Conservation (phyloP, 2,329 filamentous ascomycete genomes). For the Cadophora luteo-olivacea region DNA sequence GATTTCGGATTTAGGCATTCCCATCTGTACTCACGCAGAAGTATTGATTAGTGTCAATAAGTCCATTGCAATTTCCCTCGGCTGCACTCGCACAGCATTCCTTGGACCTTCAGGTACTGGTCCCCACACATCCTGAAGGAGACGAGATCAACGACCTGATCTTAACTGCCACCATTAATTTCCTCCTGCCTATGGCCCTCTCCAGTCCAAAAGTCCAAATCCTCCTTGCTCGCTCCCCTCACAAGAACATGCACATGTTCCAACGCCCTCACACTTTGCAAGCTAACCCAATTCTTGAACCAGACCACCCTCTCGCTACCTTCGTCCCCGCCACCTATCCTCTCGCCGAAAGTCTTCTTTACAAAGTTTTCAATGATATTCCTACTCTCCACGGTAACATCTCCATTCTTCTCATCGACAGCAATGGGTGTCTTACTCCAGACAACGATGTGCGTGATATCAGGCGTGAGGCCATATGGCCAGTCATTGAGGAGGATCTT, state of each 20-base stretch:
- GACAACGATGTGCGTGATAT: constrained; percentile 82
- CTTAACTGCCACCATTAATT: constrained; percentile 36
- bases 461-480: constrained; percentile 79
- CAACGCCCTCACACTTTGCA: constrained; percentile 86
- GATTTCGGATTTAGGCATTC: not conserved
- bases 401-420: constrained; percentile 72
- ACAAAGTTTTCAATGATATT: constrained; percentile 73
- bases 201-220: constrained; percentile 60
- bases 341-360: constrained; percentile 68
- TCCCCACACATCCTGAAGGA: not conserved
- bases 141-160: not conserved
- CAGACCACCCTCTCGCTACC: constrained; percentile 66
- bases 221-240: constrained; percentile 57
- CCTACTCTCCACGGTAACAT: constrained; percentile 73
- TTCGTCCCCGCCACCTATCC: constrained; percentile 53
- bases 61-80: too few species aligned
- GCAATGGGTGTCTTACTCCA: constrained; percentile 87
- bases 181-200: not conserved
- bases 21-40: too few species aligned
- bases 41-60: too few species aligned
- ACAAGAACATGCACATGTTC: constrained; percentile 89
- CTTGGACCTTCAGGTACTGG: too few species aligned
- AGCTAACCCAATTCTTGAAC: constrained; percentile 93
- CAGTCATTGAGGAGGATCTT: constrained; percentile 88
- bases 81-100: too few species aligned